Evolutionary conservation across 495 filamentous ascomycete species (phyloP), one percentile per base, ranked within the genome.

Genomic region (Penicillium alfredii): DNA sequence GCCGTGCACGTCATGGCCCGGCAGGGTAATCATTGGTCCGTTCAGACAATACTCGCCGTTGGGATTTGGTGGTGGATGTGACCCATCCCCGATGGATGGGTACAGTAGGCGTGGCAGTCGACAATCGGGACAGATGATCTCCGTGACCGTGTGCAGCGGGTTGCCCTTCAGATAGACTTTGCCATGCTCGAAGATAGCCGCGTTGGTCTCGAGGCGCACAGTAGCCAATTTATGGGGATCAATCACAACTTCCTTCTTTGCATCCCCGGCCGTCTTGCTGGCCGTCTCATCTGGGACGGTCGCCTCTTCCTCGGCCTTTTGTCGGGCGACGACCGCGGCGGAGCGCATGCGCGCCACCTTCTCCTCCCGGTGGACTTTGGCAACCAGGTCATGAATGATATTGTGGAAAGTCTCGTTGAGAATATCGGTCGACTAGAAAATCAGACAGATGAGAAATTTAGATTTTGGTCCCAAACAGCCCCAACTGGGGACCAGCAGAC

Each of bases 1-100:
- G 33, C 84, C 86, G 54, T 92, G 86, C 26, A 90, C 82, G 53
- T 93, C 86, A 60, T 80, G 80, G 34, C 83, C 82, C 2, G 80
- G 76, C 50, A 79, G 75, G 35, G 75, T 74, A 49, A 84, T 78
- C 60, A 80, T 80, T 8, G 86, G 85, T 33, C 79, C 78, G 39
- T 76, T 80, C 49, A 79, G 79, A 69, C 86, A 93, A 61, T 89
- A 93, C 44, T 72, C 68, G 45, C 73, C 61, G 44, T 74, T 67
- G 2, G 74, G 72, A 42, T 84, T 79, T 3, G 63, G 62, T 5
- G 76, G 74, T 46, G 76, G 73, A 22, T 66, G 64, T 13, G 76
- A 70, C 14, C 76, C 76, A 35, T 71, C 69, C 18, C 80, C 80
- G 17, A 77, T 72, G 13, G 73, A 73, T 3, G 80, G 80, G 45